These are phyloP conservation scores for Mycena polygramma DNA, from an alignment of 768 basidiomycete species.

Conservation along the genomic window DNA sequence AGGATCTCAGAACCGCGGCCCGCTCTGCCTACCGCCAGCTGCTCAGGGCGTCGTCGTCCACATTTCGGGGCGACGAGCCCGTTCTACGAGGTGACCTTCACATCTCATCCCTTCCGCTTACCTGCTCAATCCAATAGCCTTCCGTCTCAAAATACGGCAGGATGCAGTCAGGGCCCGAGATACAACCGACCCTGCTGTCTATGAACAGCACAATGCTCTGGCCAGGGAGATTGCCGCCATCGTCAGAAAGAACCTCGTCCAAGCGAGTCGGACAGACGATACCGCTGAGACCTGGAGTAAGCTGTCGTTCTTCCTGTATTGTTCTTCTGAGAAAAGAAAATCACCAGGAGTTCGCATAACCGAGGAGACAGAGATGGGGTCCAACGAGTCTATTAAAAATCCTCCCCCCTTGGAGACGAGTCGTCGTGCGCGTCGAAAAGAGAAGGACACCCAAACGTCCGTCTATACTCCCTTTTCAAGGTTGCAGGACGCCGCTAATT, in stretches of 20 bases:
- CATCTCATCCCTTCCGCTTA: not conserved
- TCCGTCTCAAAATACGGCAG: constrained; percentile 74
- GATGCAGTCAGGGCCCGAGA: constrained; percentile 62
- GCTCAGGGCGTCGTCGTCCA: constrained; percentile 73
- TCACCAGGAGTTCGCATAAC: constrained; percentile 78
- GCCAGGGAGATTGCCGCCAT: constrained; percentile 81
- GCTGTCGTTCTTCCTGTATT: constrained; percentile 35
- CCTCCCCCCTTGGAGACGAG: constrained; percentile 62
- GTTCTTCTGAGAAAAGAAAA: not conserved
- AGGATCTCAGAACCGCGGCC: constrained; percentile 70
- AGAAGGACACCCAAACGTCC: constrained; percentile 49
- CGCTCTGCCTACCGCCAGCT: constrained; percentile 82
- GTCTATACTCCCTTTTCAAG: constrained; percentile 37
- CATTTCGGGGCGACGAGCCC: constrained; percentile 75
- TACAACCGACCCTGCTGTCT: constrained; percentile 59
- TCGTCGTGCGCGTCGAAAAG: constrained; percentile 61
- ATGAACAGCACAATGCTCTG: constrained; percentile 68
- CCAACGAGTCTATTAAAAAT: constrained; percentile 83
- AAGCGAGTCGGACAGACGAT: constrained; percentile 68
- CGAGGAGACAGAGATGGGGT: constrained; percentile 87
- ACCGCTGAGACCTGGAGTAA: constrained; percentile 68
- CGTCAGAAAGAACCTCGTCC: constrained; percentile 87
- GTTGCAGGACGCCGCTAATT: constrained; percentile 36
- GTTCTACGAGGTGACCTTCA: constrained; percentile 63
- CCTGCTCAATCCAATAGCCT: constrained; percentile 61